Conservation (phyloP, 805 yeast genomes). For the Saccharomycopsis fibuligera region DNA sequence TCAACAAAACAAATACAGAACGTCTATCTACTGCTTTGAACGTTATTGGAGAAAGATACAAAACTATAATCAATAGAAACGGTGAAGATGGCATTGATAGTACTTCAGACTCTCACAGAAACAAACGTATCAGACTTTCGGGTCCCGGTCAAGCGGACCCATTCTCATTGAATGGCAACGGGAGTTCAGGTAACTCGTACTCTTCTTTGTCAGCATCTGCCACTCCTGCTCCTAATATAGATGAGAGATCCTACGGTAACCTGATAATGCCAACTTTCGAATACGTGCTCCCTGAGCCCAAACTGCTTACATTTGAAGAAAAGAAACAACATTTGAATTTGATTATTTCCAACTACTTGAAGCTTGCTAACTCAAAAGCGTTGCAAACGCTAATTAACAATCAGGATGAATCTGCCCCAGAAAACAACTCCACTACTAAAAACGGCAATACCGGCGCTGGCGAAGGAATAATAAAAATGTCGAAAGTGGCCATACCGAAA, state of each 20-base stretch:
- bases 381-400: slow-evolving; percentile 10
- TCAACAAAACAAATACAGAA: slow-evolving; percentile 45
- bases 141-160: slow-evolving; percentile 2
- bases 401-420: slow-evolving; percentile 21
- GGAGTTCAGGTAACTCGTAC: slow-evolving; percentile 20
- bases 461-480: slow-evolving; percentile 25
- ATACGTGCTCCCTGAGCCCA: slow-evolving; percentile 54
- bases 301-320: slow-evolving; percentile 42
- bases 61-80: slow-evolving; percentile 14
- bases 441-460: slow-evolving; percentile 12
- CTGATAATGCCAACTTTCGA: slow-evolving; percentile 38
- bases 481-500: slow-evolving; percentile 35
- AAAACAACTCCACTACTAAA: slow-evolving; percentile 22
- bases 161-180: not conserved
- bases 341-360: slow-evolving; percentile 54
- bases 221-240: too few species aligned
- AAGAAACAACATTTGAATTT: slow-evolving; percentile 51
- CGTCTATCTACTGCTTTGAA: slow-evolving; percentile 59
- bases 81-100: slow-evolving; percentile 22
- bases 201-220: too few species aligned
- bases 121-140: slow-evolving; percentile 15
- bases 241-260: too few species aligned
- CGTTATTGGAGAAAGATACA: slow-evolving; percentile 62
- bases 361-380: slow-evolving; percentile 33
- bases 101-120: slow-evolving; percentile 18